Conservation (phyloP, 2,329 filamentous ascomycete species). For the Penicillium sp. region DNA sequence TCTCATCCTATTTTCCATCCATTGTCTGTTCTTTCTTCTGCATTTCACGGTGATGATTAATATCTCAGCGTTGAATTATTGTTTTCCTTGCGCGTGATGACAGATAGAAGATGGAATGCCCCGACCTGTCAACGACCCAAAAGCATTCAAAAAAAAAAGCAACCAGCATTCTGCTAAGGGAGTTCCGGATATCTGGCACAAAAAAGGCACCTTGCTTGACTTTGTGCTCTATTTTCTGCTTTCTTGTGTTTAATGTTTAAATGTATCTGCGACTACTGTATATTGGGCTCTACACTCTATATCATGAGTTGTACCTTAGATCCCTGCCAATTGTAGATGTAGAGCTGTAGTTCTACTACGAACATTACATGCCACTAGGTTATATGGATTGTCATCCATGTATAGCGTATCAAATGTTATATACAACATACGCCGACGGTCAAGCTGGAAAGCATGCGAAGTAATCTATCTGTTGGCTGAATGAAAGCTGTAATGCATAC, state of each 20-base stretch:
- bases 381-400: not conserved
- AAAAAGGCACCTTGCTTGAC: constrained; percentile 44
- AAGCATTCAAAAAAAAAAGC: constrained; percentile 51
- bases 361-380: not conserved
- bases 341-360: not conserved
- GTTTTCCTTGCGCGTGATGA: constrained; percentile 22
- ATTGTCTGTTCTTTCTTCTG: constrained; percentile 27
- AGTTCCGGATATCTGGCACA: constrained; percentile 82
- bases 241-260: constrained; percentile 25
- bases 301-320: constrained; percentile 14
- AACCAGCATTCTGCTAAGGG: constrained; percentile 47
- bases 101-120: constrained; percentile 52
- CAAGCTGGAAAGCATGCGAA: not conserved
- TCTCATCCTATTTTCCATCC: constrained; percentile 20
- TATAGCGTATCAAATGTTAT: not conserved
- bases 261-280: constrained; percentile 32
- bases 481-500: not conserved
- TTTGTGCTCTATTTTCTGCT: constrained; percentile 34
- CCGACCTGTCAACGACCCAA: constrained; percentile 44
- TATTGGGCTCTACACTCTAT: constrained; percentile 31
- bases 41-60: constrained; percentile 18
- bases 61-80: constrained; percentile 18
- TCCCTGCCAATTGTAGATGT: not conserved
- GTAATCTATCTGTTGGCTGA: not conserved
- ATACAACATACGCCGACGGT: not conserved